Conservation (phyloP, 768 basidiomycete genomes). For the Hericium rajendrae region DNA sequence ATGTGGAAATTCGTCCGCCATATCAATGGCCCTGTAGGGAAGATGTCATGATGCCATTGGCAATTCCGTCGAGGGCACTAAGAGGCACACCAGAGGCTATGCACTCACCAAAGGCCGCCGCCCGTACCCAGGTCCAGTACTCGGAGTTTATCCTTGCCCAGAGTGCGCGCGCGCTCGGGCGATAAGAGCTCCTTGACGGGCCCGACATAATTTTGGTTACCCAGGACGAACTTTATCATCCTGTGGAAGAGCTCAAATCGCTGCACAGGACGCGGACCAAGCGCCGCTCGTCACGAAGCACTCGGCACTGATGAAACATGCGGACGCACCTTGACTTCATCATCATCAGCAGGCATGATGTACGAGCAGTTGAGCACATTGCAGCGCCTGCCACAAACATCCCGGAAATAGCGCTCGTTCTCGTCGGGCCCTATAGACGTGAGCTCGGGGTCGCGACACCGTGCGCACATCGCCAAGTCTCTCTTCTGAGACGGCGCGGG, state of each 20-base stretch:
- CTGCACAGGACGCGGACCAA: slow-evolving; percentile 22
- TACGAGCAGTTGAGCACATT: slow-evolving; percentile 48
- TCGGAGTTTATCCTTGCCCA: slow-evolving; percentile 18
- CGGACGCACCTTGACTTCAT: slow-evolving; percentile 48
- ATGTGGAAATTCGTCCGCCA: slow-evolving; percentile 62
- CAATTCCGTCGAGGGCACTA: not conserved
- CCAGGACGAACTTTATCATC: slow-evolving; percentile 57
- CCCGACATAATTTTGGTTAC: slow-evolving; percentile 55
- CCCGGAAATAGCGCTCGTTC: slow-evolving; percentile 44
- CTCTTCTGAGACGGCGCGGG: not conserved
- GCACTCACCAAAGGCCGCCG: slow-evolving; percentile 47
- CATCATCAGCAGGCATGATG: slow-evolving; percentile 56
- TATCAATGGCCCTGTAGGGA: slow-evolving; percentile 53
- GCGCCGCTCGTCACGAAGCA: not conserved
- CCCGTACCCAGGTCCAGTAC: slow-evolving; percentile 68
- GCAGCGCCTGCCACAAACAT: slow-evolving; percentile 42
- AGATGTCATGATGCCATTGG: not conserved
- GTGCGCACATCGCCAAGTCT: slow-evolving; percentile 23
- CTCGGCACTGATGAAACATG: not conserved
- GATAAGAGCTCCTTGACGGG: slow-evolving; percentile 50
- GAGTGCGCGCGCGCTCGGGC: slow-evolving; percentile 21
- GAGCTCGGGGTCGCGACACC: slow-evolving; percentile 28
- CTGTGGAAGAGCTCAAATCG: slow-evolving; percentile 56
- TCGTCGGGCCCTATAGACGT: slow-evolving; percentile 27
- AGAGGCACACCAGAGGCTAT: slow-evolving; percentile 45